Conservation (phyloP, 495 filamentous ascomycete species). For the Jackrogersella minutella region DNA sequence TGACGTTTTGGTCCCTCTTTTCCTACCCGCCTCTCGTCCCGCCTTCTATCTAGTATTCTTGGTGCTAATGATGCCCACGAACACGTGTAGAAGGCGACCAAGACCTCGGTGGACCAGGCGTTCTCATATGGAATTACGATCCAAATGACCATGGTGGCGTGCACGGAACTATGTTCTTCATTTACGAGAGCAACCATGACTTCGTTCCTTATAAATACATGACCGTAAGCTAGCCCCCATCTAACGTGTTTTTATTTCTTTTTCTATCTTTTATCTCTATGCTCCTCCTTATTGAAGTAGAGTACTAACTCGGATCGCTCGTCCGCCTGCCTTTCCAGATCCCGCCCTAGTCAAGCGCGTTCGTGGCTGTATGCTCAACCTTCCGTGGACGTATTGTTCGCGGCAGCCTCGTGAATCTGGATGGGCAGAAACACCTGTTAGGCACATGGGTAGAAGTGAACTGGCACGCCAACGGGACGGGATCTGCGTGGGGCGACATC, state of each 20-base stretch:
- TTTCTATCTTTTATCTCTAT: no score
- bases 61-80: neutral
- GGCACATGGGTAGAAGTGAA: conserved; percentile 34
- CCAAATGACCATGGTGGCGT: conserved; percentile 17
- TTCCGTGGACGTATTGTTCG: conserved; percentile 32
- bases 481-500: conserved; percentile 32
- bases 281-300: neutral
- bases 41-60: neutral
- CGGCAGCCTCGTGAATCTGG: conserved; percentile 9
- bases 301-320: neutral
- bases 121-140: conserved; percentile 28
- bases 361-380: conserved; percentile 20
- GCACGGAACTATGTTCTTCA: conserved; percentile 28
- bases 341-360: conserved; percentile 17
- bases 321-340: conserved; percentile 12
- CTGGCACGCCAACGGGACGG: conserved; percentile 28
- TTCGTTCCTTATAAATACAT: conserved; percentile 32
- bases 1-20: neutral
- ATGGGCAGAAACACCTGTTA: conserved; percentile 21
- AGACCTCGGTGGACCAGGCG: conserved; percentile 24
- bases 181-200: conserved; percentile 33
- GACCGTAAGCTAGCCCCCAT: neutral
- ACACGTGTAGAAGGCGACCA: conserved; percentile 15
- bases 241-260: neutral
- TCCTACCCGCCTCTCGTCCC: neutral